Evolutionary conservation across 2,329 filamentous ascomycete species (phyloP), one percentile per base, ranked within the genome.

Genomic region (Tolypocladium inflatum): DNA sequence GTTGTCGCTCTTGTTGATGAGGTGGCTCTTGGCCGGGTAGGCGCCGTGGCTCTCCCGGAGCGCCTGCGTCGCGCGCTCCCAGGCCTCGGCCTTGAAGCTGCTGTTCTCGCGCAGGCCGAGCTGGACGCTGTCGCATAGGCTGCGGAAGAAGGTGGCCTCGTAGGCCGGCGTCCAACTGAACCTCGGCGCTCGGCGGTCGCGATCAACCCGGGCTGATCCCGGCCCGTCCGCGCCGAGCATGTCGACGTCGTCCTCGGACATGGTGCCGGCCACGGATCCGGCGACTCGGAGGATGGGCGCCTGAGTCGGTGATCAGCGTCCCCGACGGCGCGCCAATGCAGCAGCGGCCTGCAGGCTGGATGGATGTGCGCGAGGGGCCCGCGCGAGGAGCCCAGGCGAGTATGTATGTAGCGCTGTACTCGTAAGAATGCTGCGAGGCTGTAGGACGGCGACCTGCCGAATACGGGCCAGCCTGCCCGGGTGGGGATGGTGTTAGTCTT

Each of bases 1-100:
- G 68, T 85, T 85, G 70, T 85, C 82, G 62, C 80, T 82, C 71
- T 85, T 85, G 73, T 85, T 85, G 69, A 85, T 83, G 41, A 85
- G 77, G 57, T 85, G 82, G 63, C 76, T 79, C 71, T 84, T 84
- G 61, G 81, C 78, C n/a, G 81, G 80, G 61, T 76, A 82, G 52
- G 81, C 80, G 65, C 74, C 74, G 64, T 84, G 82, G 57, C 76
- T 76, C 37, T 81, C 78, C 70, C 80, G 77, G 57, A 85, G 70
- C 38, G 80, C 80, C 53, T 75, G 72, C 57, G 78, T 76, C 52
- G 82, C 82, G 62, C 80, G 79, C 58, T 84, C 80, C 82, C 82
- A 85, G 2, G 81, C 82, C 65, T 83, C 81, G 21, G 78, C 74
- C 70, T 85, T 84, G 75, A 85, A 84, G 73, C 79, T 83, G 70